Conservation (phyloP, 1,284 basidiomycete species). For the Gymnopus androsaceus region DNA sequence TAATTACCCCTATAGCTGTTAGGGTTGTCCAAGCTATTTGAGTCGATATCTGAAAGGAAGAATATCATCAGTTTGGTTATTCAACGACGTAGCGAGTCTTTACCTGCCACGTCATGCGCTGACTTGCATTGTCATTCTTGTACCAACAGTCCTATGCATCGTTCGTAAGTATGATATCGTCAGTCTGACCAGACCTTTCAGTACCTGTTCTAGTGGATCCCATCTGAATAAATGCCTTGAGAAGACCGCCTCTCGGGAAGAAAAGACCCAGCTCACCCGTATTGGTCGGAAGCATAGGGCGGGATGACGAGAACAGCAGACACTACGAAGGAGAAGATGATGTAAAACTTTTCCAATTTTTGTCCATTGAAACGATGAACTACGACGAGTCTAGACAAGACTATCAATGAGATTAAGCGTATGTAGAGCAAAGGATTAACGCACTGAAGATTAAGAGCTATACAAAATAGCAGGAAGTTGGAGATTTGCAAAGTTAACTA, state of each 20-base stretch:
- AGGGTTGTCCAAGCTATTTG: conserved; percentile 26
- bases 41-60: conserved; percentile 24
- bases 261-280: conserved; percentile 19
- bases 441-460: conserved; percentile 25
- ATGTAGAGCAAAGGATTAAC: background rate
- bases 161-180: too few relatives aligned
- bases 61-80: background rate
- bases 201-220: conserved; percentile 24
- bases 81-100: too few relatives aligned
- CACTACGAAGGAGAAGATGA: conserved; percentile 18
- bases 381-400: conserved; percentile 22
- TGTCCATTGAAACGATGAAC: conserved; percentile 23
- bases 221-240: conserved; percentile 15
- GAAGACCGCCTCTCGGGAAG: background rate
- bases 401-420: too few relatives aligned
- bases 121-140: conserved; percentile 18
- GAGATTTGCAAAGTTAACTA: conserved; percentile 24
- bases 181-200: too few relatives aligned
- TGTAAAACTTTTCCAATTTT: conserved; percentile 25
- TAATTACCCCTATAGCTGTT: conserved; percentile 15
- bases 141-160: conserved; percentile 30
- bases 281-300: conserved; percentile 24
- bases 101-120: conserved; percentile 26
- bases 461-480: conserved; percentile 22
- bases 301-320: conserved; percentile 21